Conservation (phyloP, 768 basidiomycete species). For the Trametes cingulata region DNA sequence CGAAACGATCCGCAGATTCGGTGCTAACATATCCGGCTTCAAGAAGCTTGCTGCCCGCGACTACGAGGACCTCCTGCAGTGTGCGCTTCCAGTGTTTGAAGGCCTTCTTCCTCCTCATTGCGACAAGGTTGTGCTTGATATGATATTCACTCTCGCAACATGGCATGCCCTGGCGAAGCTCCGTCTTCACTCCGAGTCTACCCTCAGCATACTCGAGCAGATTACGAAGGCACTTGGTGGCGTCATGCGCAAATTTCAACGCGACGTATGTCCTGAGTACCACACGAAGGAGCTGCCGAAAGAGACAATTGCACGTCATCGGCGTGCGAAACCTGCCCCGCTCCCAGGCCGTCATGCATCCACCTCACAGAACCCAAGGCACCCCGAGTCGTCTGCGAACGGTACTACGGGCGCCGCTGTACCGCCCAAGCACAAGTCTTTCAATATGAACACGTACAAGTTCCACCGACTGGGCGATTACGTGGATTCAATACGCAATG, state of each 20-base stretch:
- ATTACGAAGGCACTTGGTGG: slow-evolving; percentile 33
- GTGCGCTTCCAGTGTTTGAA: slow-evolving; percentile 37
- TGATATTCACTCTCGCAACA: slow-evolving; percentile 34
- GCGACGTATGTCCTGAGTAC: slow-evolving; percentile 28
- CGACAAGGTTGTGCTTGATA: slow-evolving; percentile 29
- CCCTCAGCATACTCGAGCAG: slow-evolving; percentile 30
- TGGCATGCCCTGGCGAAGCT: slow-evolving; percentile 45
- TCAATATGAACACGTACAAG: slow-evolving; percentile 31
- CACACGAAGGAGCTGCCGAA: slow-evolving; percentile 21
- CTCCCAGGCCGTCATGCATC: neutral
- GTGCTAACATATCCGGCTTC: slow-evolving; percentile 26
- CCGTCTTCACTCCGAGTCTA: slow-evolving; percentile 39
- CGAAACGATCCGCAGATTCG: slow-evolving; percentile 27
- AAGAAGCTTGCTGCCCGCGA: slow-evolving; percentile 32
- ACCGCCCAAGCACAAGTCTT: neutral
- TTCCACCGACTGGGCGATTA: slow-evolving; percentile 29
- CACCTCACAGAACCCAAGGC: neutral
- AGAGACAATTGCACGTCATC: neutral
- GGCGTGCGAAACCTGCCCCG: neutral
- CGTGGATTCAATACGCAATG: neutral
- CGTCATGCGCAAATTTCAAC: slow-evolving; percentile 35
- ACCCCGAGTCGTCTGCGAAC: neutral
- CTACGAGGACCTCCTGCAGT: slow-evolving; percentile 27
- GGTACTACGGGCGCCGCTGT: too few relatives aligned
- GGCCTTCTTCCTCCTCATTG: slow-evolving; percentile 24